Base-by-base conservation (phyloP, 2,329 filamentous ascomycete genomes). In the Fusarium sacchari region DNA sequence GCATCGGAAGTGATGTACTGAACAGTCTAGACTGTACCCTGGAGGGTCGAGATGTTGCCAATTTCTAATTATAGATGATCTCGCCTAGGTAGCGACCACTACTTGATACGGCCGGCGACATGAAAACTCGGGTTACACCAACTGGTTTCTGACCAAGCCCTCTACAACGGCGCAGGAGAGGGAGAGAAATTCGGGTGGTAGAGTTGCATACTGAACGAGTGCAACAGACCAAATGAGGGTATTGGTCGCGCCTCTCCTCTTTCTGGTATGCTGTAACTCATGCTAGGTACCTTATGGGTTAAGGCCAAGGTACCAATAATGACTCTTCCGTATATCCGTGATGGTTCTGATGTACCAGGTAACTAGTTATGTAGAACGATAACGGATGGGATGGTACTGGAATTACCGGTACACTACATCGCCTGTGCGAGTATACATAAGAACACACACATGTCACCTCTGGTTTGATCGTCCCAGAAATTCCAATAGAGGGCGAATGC, bases 41-140 rank as follows among this genome's bases (percentile, higher is more conserved):
- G 44, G 42, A 60, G 28, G 24, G 37, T 36, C 47, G 20, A 37
- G 39, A 68, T 67, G 52, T 40, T 13, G 47, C 47, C 40, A 61
- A 36, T 36, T 26, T 53, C 67, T 74, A 74, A 74, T 57, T 72
- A 74, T 74, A 74, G 59, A 20, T 59, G 55, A 69, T 58, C 62
- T 74, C 53, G 61, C 49, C 57, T 62, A 34, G 46, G 40, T 65
- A 59, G 65, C 67, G 65, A 64, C 42, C 50, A 44, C 28, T 28
- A 57, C 53, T 24, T 15, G 32, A 36, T 32, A 36, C 34, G 43
- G 44, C 42, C 15, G 17, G 55, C 52, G 52, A 55, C 50, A 69
- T 69, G 49, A 53, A 63, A 64, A 36, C 52, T 36, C 47, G 65
- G 65, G 67, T 70, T 70, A 49, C 60, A 69, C 60, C 40, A 61